Percentiles rank a stretch among this genome's conserved stretches.
Conservation (phyloP, 805 yeast species). For the Candida methanosorbosa region DNA sequence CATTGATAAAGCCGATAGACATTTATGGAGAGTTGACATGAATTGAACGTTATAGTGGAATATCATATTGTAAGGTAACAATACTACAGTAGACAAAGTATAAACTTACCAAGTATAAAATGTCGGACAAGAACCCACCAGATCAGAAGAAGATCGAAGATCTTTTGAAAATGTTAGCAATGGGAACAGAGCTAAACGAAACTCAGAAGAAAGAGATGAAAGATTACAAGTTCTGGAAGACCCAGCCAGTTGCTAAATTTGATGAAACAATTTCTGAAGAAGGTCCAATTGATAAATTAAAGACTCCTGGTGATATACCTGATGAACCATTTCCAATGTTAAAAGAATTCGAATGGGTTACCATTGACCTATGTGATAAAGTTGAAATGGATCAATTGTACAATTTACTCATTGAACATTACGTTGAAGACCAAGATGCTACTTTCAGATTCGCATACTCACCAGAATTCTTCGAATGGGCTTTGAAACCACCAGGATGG, state of each 20-base stretch:
- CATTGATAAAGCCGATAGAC: too few species aligned
- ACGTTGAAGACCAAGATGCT: conserved; percentile 91
- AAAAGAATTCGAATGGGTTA: conserved; percentile 82
- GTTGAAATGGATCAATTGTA: conserved; percentile 69
- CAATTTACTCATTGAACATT: conserved; percentile 74
- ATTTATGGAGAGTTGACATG: too few species aligned
- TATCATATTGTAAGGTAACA: too few species aligned
- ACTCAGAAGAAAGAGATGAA: conserved; percentile 66
- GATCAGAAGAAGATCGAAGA: conserved; percentile 46
- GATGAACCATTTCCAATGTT: conserved; percentile 63
- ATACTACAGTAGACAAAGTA: too few species aligned
- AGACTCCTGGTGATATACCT: conserved; percentile 67
- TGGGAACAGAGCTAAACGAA: conserved; percentile 47
- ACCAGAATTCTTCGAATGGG: conserved; percentile 82
- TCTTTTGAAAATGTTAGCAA: conserved; percentile 42
- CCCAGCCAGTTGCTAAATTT: conserved; percentile 86
- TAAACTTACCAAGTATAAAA: too few species aligned
- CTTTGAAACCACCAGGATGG: conserved; percentile 92
- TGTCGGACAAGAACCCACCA: too few species aligned
- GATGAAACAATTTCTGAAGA: conserved; percentile 59
- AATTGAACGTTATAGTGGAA: too few species aligned
- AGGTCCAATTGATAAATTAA: conserved; percentile 70
- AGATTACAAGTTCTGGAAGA: conserved; percentile 94
- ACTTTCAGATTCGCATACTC: conserved; percentile 87
- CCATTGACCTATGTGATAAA: conserved; percentile 51